These are phyloP conservation scores for Aureobasidium lini DNA, from an alignment of 2,329 filamentous ascomycete genomes.

Conservation along the genomic window DNA sequence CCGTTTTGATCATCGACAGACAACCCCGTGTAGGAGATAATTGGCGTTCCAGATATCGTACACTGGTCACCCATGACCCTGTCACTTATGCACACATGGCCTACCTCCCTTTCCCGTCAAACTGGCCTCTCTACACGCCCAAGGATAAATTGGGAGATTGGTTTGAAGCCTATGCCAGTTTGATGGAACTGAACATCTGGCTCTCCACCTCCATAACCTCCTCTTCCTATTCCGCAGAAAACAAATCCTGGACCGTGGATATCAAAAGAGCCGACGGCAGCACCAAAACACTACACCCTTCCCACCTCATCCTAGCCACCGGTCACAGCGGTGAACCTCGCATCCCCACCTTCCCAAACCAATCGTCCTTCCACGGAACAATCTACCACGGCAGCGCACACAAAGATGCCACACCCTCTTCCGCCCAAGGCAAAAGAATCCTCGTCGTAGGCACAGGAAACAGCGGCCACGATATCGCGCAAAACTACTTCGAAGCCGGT, in stretches of 20 bases:
- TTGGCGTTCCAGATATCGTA: conserved; percentile 34
- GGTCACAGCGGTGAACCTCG: conserved; percentile 61
- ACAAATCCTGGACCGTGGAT: conserved; percentile 48
- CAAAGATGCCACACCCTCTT: conserved; percentile 40
- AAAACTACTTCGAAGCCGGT: conserved; percentile 53
- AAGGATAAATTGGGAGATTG: conserved; percentile 66
- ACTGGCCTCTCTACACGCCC: conserved; percentile 63
- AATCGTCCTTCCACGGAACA: conserved; percentile 51
- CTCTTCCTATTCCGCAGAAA: conserved; percentile 44
- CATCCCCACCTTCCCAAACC: conserved; percentile 40
- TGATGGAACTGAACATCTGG: conserved; percentile 65
- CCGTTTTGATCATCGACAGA: conserved; percentile 31
- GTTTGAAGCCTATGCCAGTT: conserved; percentile 56
- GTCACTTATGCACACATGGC: conserved; percentile 55
- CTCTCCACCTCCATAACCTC: conserved; percentile 43
- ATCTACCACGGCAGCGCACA: conserved; percentile 45
- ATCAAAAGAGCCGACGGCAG: conserved; percentile 36
- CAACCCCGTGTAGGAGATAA: conserved; percentile 33
- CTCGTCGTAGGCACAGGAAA: conserved; percentile 45
- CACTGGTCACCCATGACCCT: conserved; percentile 59
- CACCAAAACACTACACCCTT: conserved; percentile 52
- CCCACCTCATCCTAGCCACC: conserved; percentile 59
- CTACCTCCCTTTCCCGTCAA: conserved; percentile 55
- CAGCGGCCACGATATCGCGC: conserved; percentile 44
- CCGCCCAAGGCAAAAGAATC: conserved; percentile 34